Evolutionary conservation across 179 eudicot genomes (phyloP), one percentile per base, ranked within the genome.

Genomic region (Drosera spatulata): DNA sequence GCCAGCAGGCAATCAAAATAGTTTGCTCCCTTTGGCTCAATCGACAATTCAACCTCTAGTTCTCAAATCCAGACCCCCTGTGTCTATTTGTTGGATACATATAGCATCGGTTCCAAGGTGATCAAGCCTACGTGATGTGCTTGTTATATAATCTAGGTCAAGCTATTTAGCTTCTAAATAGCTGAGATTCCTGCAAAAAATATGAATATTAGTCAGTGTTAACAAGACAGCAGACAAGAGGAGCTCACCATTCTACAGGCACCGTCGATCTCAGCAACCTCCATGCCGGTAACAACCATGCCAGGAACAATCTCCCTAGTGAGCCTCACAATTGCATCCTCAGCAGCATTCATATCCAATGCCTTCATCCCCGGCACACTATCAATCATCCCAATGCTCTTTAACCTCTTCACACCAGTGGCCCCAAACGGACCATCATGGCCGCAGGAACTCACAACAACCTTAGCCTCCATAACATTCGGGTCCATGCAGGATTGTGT

Each of bases 401-500:
- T 74, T 61, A 90, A 71, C 82, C 97, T 71, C 79, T 90, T 87
- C 1, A 87, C 97, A 3, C 97, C 97, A 0, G 97, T 90, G 7
- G 97, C 97, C 2, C 97, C 97, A 61, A 90, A 87, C 0, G 97
- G 97, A 0, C 97, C 97, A 49, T 90, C 97, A 51, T 90, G 97
- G 0, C 97, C 97, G 50, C 97, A 90, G 0, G 95, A 87, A 68
- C 97, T 90, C 41, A 90, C 97, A 62, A 90, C 97, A 4, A 90
- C 75, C 67, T 85, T 90, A 0, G 97, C 75, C 78, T 90, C 97
- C 93, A 90, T 90, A 52, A 87, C 95, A 58, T 90, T 90, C 0
- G 97, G 97, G 79, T 90, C 97, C 97, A 90, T 90, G 50, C 97
- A 90, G 0, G 93, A 84, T 58, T 90, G 97, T 60, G 97, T 90